phyloP scores from a whole-genome alignment of 192 early-diverging fungal genomes.

The Rhizophagus prolifer region DNA sequence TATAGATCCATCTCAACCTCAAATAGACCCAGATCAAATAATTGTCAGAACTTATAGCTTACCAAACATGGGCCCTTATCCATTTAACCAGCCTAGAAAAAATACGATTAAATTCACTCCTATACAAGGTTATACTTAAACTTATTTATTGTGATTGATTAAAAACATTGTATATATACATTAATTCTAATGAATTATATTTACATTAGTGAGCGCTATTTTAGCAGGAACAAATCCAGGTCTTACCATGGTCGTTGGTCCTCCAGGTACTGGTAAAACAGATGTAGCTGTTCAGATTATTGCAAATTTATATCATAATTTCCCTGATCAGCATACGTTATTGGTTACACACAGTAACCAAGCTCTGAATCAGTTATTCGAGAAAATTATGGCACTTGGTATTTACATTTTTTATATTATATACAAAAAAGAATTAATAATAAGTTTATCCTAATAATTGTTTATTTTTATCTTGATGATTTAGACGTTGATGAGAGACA shows the following conservation, averaged over 20 bases:
- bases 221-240: slow-evolving; percentile 82
- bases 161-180: no score
- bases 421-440: background rate
- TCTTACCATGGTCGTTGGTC: slow-evolving; percentile 92
- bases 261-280: slow-evolving; percentile 98
- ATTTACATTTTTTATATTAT: background rate
- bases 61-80: slow-evolving; percentile 73
- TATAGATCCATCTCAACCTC: slow-evolving; percentile 10
- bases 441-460: background rate
- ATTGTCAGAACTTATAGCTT: slow-evolving; percentile 63
- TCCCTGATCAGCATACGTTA: slow-evolving; percentile 83
- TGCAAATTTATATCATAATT: slow-evolving; percentile 91
- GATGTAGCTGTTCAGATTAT: slow-evolving; percentile 97
- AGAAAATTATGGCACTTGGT: slow-evolving; percentile 81
- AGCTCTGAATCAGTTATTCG: slow-evolving; percentile 98
- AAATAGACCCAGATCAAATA: slow-evolving; percentile 46
- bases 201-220: slow-evolving; percentile 71
- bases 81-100: slow-evolving; percentile 61
- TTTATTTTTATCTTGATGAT: background rate
- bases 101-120: slow-evolving; percentile 87
- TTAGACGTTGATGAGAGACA: slow-evolving; percentile 90
- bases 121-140: slow-evolving; percentile 71
- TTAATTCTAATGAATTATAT: background rate
- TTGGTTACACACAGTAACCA: slow-evolving; percentile 96
- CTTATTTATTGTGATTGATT: background rate